Conservation (phyloP, 1,284 basidiomycete genomes). For the Pseudomicrostroma phylloplanum region DNA sequence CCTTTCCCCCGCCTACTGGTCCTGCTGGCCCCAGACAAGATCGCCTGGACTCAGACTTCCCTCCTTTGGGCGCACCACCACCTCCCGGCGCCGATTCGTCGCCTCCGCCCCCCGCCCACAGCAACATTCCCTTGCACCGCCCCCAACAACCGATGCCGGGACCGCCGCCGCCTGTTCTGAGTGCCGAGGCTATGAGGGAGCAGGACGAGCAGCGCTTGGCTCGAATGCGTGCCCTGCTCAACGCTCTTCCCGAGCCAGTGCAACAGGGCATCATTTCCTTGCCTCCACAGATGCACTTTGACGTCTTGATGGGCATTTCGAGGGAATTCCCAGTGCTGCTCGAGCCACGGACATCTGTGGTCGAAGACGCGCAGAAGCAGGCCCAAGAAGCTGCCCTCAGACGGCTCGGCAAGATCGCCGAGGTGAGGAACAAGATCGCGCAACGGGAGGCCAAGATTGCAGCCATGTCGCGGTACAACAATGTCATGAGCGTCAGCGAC, state of each 20-base stretch:
- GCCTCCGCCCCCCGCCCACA: background rate
- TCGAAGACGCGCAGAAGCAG: slow-evolving; percentile 15
- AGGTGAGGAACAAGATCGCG: slow-evolving; percentile 32
- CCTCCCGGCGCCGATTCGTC: slow-evolving; percentile 7
- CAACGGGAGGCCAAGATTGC: slow-evolving; percentile 38
- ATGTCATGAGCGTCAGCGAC: slow-evolving; percentile 96
- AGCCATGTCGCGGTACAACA: slow-evolving; percentile 84
- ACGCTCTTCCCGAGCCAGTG: slow-evolving; percentile 39
- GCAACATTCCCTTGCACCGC: slow-evolving; percentile 16
- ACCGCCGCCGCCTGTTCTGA: slow-evolving; percentile 13
- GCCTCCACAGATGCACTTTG: slow-evolving; percentile 47
- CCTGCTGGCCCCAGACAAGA: background rate
- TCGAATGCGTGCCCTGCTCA: slow-evolving; percentile 41
- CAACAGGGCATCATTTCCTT: slow-evolving; percentile 39
- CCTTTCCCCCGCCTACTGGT: background rate
- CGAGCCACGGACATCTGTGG: slow-evolving; percentile 23
- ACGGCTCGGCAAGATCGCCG: slow-evolving; percentile 33
- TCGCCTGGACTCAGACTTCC: slow-evolving; percentile 5
- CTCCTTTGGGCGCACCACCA: slow-evolving; percentile 16
- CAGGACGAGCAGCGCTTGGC: slow-evolving; percentile 38
- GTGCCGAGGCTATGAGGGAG: slow-evolving; percentile 4
- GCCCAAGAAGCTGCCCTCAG: slow-evolving; percentile 3
- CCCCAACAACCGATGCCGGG: slow-evolving; percentile 14
- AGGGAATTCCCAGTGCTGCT: slow-evolving; percentile 38
- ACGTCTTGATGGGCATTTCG: slow-evolving; percentile 38